Percentiles rank a stretch among this genome's conserved stretches.
Conservation (phyloP, 2,329 filamentous ascomycete species). For the Trichoderma endophyticum region DNA sequence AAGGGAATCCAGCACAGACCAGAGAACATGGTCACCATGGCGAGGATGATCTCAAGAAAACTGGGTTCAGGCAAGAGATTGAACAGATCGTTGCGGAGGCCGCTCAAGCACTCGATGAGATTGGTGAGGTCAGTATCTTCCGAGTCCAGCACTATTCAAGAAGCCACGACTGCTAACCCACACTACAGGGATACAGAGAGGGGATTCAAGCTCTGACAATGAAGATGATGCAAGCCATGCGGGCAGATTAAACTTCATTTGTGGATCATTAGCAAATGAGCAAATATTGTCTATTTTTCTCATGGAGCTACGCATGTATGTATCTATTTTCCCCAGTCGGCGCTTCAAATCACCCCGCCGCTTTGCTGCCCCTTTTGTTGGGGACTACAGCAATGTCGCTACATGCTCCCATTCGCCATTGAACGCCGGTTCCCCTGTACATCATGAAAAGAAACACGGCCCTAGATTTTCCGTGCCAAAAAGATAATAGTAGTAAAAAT, state of each 20-base stretch:
- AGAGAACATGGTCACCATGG: not conserved
- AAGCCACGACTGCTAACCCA: not conserved
- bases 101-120: slow-evolving; percentile 24
- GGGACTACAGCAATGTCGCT: not conserved
- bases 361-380: not conserved
- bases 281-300: slow-evolving; percentile 19
- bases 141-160: not conserved
- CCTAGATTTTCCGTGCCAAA: not conserved
- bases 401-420: slow-evolving; percentile 12
- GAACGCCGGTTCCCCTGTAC: slow-evolving; percentile 7
- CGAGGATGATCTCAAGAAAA: not conserved
- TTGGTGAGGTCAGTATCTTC: slow-evolving; percentile 28
- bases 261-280: not conserved
- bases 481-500: not conserved
- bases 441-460: not conserved
- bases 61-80: slow-evolving; percentile 24
- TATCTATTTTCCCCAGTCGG: slow-evolving; percentile 7
- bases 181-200: slow-evolving; percentile 29
- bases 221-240: slow-evolving; percentile 27
- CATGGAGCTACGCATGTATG: not conserved
- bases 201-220: slow-evolving; percentile 27
- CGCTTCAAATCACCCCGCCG: not conserved
- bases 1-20: not conserved
- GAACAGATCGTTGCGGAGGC: slow-evolving; percentile 26
- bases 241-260: slow-evolving; percentile 1